Percentiles rank a stretch among this genome's conserved stretches.
phyloP scores from a whole-genome alignment of 106 monocot species.

The Chionographis japonica region DNA sequence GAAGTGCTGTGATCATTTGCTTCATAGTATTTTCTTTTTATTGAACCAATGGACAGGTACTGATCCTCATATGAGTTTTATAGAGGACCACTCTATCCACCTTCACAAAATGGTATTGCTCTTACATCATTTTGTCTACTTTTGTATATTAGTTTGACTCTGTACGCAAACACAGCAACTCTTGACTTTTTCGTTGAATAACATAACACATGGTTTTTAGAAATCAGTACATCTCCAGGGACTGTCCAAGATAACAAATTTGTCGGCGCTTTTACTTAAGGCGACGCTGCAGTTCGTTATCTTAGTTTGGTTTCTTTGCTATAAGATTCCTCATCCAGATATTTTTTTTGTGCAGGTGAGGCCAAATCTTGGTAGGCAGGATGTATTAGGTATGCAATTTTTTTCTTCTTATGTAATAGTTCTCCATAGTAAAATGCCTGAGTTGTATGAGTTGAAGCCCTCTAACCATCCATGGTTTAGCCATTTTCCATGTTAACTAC shows the following conservation, averaged over 20 bases:
- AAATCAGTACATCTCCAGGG: slow-evolving; percentile 47
- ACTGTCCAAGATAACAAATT: slow-evolving; percentile 64
- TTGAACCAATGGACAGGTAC: slow-evolving; percentile 38
- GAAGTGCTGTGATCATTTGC: too few species aligned
- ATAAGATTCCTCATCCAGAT: slow-evolving; percentile 87
- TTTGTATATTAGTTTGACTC: background rate
- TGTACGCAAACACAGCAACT: too few species aligned
- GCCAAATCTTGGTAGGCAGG: background rate
- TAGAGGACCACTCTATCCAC: slow-evolving; percentile 60
- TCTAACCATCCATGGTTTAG: background rate
- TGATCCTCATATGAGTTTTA: slow-evolving; percentile 66
- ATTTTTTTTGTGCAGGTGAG: slow-evolving; percentile 77
- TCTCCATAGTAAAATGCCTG: background rate
- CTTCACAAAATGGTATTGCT: slow-evolving; percentile 68
- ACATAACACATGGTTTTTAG: slow-evolving; percentile 23
- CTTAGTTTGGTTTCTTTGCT: slow-evolving; percentile 81
- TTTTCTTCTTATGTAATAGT: background rate
- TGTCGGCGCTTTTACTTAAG: slow-evolving; percentile 71
- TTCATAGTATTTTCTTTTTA: background rate
- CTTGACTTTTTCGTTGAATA: too few species aligned
- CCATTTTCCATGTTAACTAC: too few species aligned
- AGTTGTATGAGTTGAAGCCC: background rate
- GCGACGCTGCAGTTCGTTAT: slow-evolving; percentile 68
- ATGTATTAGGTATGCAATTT: background rate
- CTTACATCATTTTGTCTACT: background rate